Conservation (phyloP, 2,329 filamentous ascomycete genomes). For the Pseudocercospora crystallina region DNA sequence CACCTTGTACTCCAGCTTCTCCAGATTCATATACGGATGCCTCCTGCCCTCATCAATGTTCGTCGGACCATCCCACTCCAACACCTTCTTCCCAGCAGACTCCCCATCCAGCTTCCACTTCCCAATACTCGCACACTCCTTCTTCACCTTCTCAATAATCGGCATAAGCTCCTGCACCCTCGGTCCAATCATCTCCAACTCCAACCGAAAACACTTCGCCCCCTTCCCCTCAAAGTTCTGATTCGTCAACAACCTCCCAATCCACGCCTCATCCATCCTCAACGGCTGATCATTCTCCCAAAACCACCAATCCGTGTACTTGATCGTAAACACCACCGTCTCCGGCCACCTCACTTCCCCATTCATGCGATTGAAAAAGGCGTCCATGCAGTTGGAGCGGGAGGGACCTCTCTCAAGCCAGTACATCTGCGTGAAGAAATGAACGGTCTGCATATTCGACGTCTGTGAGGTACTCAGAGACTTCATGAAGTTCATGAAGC, state of each 20-base stretch:
- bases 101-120: neutral
- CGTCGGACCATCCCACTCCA: conserved; percentile 2
- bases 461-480: too few relatives aligned
- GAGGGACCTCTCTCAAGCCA: conserved; percentile 6
- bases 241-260: neutral
- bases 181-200: conserved; percentile 10
- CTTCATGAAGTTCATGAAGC: neutral
- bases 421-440: neutral
- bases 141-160: conserved; percentile 4
- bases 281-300: conserved; percentile 4
- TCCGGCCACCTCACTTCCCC: neutral
- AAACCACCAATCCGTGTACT: conserved; percentile 15
- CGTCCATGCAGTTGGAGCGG: neutral
- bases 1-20: conserved; percentile 1
- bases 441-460: neutral
- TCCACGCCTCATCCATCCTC: neutral
- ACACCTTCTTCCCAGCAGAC: neutral
- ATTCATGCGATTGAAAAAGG: neutral
- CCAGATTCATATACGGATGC: neutral
- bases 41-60: conserved; percentile 1
- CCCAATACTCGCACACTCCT: neutral
- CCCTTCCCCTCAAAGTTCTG: neutral
- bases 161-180: conserved; percentile 4
- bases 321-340: conserved; percentile 9
- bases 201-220: conserved; percentile 1